phyloP scores from a whole-genome alignment of 805 yeast genomes.

The Metschnikowia colocasiae region DNA sequence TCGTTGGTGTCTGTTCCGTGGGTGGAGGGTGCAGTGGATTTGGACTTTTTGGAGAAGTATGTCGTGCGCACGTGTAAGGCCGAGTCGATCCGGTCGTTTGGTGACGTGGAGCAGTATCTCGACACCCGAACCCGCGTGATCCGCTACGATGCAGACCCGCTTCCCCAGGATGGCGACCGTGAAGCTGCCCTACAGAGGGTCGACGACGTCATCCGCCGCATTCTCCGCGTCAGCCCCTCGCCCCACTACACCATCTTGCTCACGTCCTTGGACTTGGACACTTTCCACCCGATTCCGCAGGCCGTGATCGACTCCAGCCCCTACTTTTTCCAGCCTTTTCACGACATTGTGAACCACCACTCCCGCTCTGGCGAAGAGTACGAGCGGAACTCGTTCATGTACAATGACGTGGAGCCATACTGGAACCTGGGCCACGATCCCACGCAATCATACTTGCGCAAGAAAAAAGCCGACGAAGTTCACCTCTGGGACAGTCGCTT shows the following conservation, averaged over 20 bases:
- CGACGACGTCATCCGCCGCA: conserved; percentile 48
- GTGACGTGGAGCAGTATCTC: conserved; percentile 51
- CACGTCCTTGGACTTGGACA: conserved; percentile 33
- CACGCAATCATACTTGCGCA: conserved; percentile 27
- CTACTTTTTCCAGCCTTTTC: conserved; percentile 44
- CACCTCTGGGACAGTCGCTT: conserved; percentile 43
- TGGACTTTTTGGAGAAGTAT: conserved; percentile 39
- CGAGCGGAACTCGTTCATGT: conserved; percentile 50
- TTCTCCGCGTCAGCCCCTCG: conserved; percentile 68
- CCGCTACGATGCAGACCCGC: conserved; percentile 50
- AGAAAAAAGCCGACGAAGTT: conserved; percentile 32
- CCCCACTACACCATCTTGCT: conserved; percentile 64
- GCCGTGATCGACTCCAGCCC: conserved; percentile 30
- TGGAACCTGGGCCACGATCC: conserved; percentile 25
- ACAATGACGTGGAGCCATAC: conserved; percentile 21
- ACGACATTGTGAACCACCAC: conserved; percentile 53
- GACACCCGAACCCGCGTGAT: conserved; percentile 65
- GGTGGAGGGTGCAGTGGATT: conserved; percentile 38
- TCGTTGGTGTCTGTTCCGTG: conserved; percentile 59
- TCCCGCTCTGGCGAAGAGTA: conserved; percentile 47
- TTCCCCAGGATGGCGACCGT: conserved; percentile 30
- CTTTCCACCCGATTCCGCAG: conserved; percentile 31
- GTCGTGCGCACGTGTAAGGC: conserved; percentile 53
- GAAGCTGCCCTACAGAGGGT: conserved; percentile 32
- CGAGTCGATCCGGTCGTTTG: conserved; percentile 36